Percentiles rank a stretch among this genome's conserved stretches.
Conservation (phyloP, 306 rosid species). For the Leucaena leucocephala region DNA sequence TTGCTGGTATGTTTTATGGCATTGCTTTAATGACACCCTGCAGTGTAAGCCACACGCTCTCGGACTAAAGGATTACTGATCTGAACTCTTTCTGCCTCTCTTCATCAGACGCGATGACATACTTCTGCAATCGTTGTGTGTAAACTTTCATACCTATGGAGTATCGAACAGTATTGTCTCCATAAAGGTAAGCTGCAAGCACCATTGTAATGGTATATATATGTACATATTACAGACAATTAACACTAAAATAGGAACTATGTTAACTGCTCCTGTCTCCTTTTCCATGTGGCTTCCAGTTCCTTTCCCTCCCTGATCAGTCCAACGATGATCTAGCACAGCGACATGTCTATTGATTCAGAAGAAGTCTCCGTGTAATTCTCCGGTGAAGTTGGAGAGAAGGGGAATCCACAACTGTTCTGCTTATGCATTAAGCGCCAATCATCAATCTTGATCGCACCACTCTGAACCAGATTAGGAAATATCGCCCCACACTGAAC, state of each 20-base stretch:
- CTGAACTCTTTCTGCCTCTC: constrained; percentile 56
- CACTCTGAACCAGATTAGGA: constrained; percentile 39
- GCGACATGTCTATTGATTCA: constrained; percentile 42
- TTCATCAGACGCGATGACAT: background rate
- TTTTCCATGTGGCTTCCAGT: background rate
- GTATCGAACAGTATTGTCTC: no score
- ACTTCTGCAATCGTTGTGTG: no score
- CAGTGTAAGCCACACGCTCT: constrained; percentile 72
- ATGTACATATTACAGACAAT: background rate
- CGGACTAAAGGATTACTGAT: constrained; percentile 89
- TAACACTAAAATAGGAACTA: background rate
- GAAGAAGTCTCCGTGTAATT: constrained; percentile 28
- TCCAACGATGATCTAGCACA: constrained; percentile 2
- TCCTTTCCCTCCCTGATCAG: background rate
- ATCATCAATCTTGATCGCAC: constrained; percentile 57
- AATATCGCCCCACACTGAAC: background rate
- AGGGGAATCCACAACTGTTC: constrained; percentile 18
- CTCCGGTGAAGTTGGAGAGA: constrained; percentile 36
- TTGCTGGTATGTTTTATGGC: background rate
- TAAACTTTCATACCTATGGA: background rate
- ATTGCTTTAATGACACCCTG: no score
- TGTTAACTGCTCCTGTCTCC: background rate
- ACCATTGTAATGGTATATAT: no score
- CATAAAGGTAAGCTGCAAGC: no score
- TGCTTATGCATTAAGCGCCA: constrained; percentile 65